Conservation (phyloP, 495 filamentous ascomycete genomes). For the Penicillium canescens region DNA sequence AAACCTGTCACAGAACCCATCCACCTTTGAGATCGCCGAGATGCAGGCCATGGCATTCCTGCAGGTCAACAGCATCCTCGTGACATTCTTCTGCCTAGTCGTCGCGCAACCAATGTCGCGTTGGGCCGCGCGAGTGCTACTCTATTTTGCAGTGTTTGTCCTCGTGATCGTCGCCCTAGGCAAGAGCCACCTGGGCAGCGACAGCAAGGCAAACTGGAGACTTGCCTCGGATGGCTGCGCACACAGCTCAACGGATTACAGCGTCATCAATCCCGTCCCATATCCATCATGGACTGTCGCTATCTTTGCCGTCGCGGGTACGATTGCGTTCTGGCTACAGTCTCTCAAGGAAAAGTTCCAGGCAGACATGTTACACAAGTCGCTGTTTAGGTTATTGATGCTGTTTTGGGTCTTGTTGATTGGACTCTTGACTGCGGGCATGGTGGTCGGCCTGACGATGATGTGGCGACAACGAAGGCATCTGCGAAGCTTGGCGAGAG, state of each 20-base stretch:
- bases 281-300: slow-evolving; percentile 1
- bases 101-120: slow-evolving; percentile 1
- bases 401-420: neutral
- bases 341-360: neutral
- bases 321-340: neutral
- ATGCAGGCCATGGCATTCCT: slow-evolving; percentile 3
- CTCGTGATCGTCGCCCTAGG: neutral
- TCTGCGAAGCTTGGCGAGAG: slow-evolving; percentile 1
- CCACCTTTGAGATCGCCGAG: slow-evolving; percentile 1
- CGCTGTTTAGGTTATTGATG: neutral
- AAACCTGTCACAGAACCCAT: neutral
- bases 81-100: neutral
- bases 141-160: neutral
- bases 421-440: neutral
- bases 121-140: neutral
- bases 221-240: slow-evolving; percentile 1
- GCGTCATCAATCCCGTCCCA: neutral
- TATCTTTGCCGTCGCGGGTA: neutral
- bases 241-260: neutral
- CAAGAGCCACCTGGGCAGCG: neutral
- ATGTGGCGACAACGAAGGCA: slow-evolving; percentile 3
- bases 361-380: neutral
- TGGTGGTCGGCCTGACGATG: neutral
- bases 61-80: slow-evolving; percentile 1
- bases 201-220: neutral